Percentiles rank a stretch among this genome's conserved stretches.
Conservation (phyloP, 768 basidiomycete genomes). For the Pleurotus ostreatus region DNA sequence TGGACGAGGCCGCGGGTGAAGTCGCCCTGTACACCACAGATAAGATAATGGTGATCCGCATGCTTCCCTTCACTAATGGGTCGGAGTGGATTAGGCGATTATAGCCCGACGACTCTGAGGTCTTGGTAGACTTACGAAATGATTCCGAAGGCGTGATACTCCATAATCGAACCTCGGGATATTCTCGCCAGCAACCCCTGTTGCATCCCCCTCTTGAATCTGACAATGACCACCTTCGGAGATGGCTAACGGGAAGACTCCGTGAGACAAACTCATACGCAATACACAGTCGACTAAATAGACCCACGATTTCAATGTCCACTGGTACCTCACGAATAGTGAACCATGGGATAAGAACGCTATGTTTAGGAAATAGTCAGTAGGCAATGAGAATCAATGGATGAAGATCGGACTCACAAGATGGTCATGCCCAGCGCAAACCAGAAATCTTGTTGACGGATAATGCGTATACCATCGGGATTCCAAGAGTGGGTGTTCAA, state of each 20-base stretch:
- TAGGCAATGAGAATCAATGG: conserved; percentile 9
- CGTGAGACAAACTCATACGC: not conserved
- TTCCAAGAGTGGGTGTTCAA: conserved; percentile 53
- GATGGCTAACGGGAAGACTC: conserved; percentile 50
- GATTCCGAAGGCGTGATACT: conserved; percentile 84
- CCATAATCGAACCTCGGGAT: conserved; percentile 70
- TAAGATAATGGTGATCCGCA: conserved; percentile 74
- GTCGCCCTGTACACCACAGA: conserved; percentile 83
- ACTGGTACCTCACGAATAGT: conserved; percentile 75
- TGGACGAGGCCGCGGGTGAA: conserved; percentile 74
- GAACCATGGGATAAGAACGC: conserved; percentile 72
- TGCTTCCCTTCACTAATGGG: conserved; percentile 60
- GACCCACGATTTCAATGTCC: conserved; percentile 68
- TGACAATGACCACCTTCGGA: conserved; percentile 73
- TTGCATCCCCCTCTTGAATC: conserved; percentile 84
- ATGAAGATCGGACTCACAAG: conserved; percentile 41
- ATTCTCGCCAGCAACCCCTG: conserved; percentile 78
- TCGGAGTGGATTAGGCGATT: not conserved
- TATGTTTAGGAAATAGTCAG: conserved; percentile 19
- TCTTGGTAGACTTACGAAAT: conserved; percentile 55
- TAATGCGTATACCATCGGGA: conserved; percentile 49
- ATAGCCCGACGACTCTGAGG: conserved; percentile 3
- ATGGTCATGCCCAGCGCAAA: conserved; percentile 70
- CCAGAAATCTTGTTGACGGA: conserved; percentile 78
- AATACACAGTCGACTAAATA: not conserved